Evolutionary conservation across 495 filamentous ascomycete genomes (phyloP), one percentile per base, ranked within the genome.

Genomic region (Jackrogersella minutella): DNA sequence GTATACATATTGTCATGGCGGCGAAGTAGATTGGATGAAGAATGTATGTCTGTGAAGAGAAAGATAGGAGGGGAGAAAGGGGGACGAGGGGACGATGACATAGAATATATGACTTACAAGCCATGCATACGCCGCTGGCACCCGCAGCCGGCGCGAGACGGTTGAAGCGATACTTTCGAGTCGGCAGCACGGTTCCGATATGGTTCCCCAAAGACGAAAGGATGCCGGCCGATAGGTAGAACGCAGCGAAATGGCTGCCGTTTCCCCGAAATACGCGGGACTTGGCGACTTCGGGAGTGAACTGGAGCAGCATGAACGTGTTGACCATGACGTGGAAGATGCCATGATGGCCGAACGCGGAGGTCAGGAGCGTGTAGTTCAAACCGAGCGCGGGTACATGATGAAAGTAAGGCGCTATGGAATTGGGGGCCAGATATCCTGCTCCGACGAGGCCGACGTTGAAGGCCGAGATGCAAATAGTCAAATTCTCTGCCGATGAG

Each of bases 311-410:
- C 8, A 8, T 65, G 24, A 64, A 59, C 17, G 69, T 62, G 30
- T 74, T 76, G 5, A 71, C 0, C 14, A 50, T 59, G 11, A 59
- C 55, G 51, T 71, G 67, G 3, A 76, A 7, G 0, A 67, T 14
- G 44, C 67, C 59, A 13, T 7, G 11, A 33, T 76, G 73, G 26
- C 63, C 66, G 39, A 76, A 74, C 28, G 39, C 37, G 2, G 69
- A 74, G 7, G 74, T 76, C 40, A 76, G 46, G 17, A 71, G 62
- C 21, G 72, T 74, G 53, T 69, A 73, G 49, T 73, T 71, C 9
- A 49, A 55, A 11, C 54, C 40, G 8, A 19, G 11, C 0, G 46
- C 49, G 13, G 74, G 72, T 19, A 58, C 16, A 46, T 70, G 72
- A 2, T 5, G 6, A 26, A 76, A 66, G 11, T 60, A 47, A 34